Evolutionary conservation across 768 basidiomycete genomes (phyloP).

Genomic region (Mrakia gelida): DNA sequence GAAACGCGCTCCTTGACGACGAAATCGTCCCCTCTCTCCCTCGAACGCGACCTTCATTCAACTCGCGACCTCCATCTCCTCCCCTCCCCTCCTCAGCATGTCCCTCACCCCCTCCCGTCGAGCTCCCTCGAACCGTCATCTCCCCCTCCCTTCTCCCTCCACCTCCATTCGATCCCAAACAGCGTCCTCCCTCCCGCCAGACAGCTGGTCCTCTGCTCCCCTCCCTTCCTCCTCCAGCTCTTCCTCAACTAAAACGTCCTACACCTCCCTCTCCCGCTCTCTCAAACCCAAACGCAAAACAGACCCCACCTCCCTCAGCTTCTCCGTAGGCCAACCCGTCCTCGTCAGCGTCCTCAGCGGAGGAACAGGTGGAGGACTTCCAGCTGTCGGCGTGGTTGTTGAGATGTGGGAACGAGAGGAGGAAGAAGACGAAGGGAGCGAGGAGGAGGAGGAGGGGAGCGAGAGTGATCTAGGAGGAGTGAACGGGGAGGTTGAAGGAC

Average conservation of each 20-base stretch:
- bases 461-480: conserved; percentile 32
- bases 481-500: conserved; percentile 34
- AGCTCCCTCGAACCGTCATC: background rate
- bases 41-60: background rate
- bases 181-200: background rate
- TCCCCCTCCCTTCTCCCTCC: conserved; percentile 9
- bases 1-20: too few species aligned
- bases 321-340: conserved; percentile 20
- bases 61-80: background rate
- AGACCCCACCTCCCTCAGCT: background rate
- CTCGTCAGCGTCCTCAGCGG: conserved; percentile 18
- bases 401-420: conserved; percentile 34
- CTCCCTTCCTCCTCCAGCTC: background rate
- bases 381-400: conserved; percentile 30
- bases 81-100: background rate
- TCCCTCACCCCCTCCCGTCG: conserved; percentile 1
- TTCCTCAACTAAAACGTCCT: conserved; percentile 1
- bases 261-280: conserved; percentile 11
- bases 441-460: conserved; percentile 22
- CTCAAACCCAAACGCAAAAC: background rate
- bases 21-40: too few species aligned
- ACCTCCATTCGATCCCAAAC: background rate
- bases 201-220: background rate
- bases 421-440: conserved; percentile 25
- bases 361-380: conserved; percentile 7